Evolutionary conservation across 805 yeast species (phyloP), one percentile per base, ranked within the genome.

Genomic region (Hanseniaspora meyeri): DNA sequence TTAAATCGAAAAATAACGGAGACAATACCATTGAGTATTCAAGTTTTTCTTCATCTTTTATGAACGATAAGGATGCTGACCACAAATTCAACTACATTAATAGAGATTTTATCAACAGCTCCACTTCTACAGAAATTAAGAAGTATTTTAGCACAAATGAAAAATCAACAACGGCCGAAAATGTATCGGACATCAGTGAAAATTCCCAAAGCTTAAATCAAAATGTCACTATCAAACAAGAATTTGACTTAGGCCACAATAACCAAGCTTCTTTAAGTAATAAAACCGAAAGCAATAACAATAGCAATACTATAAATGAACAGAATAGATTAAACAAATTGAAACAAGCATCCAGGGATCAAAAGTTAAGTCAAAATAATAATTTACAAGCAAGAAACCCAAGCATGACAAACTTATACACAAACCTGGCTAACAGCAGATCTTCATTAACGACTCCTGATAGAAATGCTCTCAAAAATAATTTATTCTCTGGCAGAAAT

Each of bases 31-130:
- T n/a, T 12, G 51, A 31, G 11, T 50, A 34, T 24, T 50, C 58
- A 4, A 56, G 58, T 46, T 39, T 49, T 45, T 51, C 55, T 11
- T 50, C 49, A 19, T 43, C 51, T 16, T 55, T 48, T 20, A 55
- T 55, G 58, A 36, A 55, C 24, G 58, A 50, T 19, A 39, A 38
- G 38, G 37, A 40, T 19, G 3, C 51, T 10, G 50, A 42, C 9
- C 60, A 59, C 31, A 59, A 61, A 24, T 61, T 61, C 39, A 59
- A 60, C 16, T 60, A 60, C 37, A 61, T 61, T 24, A 61, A 61
- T 43, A 59, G 47, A 39, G 63, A 61, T 37, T 58, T 61, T 36
- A 47, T 57, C 20, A 51, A 57, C 36, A 57, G 59, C 24, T 38
- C 57, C 11, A 54, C 42, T 2, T 54, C 57, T n/a, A 40, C 42